Evolutionary conservation across 2,329 filamentous ascomycete species (phyloP).

Genomic region (Fusarium phyllophilum): DNA sequence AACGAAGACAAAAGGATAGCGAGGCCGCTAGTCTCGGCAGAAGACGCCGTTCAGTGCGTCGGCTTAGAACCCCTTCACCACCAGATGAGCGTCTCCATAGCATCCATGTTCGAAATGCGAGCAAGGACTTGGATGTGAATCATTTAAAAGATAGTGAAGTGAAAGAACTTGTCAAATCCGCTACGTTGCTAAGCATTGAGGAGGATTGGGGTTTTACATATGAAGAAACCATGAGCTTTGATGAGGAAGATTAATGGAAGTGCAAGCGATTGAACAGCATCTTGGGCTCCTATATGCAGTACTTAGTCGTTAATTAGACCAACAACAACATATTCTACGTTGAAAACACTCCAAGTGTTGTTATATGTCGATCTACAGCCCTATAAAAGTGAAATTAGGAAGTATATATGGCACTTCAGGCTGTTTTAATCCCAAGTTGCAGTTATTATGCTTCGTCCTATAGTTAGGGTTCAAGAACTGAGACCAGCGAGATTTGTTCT

Average conservation of each 20-base stretch:
- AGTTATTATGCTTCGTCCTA: not conserved
- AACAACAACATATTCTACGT: not conserved
- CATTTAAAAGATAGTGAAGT: slow-evolving; percentile 32
- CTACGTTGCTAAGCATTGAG: slow-evolving; percentile 45
- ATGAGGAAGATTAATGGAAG: not conserved
- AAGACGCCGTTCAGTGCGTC: slow-evolving; percentile 40
- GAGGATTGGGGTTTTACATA: slow-evolving; percentile 50
- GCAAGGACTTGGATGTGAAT: slow-evolving; percentile 45
- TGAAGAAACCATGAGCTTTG: slow-evolving; percentile 42
- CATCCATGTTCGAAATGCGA: slow-evolving; percentile 43
- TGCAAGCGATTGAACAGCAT: not conserved
- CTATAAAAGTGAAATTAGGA: not conserved
- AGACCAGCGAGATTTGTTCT: not conserved
- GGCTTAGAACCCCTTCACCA: slow-evolving; percentile 36
- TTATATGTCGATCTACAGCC: not conserved
- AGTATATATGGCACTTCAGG: not conserved
- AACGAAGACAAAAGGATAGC: slow-evolving; percentile 57
- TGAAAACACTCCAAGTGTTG: not conserved
- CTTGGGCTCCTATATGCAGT: not conserved
- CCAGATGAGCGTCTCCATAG: slow-evolving; percentile 7
- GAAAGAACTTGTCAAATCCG: slow-evolving; percentile 36
- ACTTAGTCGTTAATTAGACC: not conserved
- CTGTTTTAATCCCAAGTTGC: not conserved
- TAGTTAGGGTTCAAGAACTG: not conserved
- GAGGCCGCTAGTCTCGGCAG: slow-evolving; percentile 42